Evolutionary conservation across 768 basidiomycete genomes (phyloP).

Genomic region (Tricholoma furcatifolium): DNA sequence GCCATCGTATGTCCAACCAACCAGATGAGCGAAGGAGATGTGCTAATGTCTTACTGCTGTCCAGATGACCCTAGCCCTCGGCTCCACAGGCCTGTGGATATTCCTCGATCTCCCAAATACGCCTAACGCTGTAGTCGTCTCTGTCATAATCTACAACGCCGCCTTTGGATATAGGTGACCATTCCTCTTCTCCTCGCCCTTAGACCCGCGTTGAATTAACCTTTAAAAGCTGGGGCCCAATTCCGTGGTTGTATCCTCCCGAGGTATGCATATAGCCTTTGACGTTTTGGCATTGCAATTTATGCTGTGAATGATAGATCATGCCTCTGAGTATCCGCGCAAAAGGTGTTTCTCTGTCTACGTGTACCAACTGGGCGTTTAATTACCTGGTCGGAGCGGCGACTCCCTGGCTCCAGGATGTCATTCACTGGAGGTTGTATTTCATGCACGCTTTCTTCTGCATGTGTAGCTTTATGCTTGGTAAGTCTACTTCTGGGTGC

Average conservation of each 20-base stretch:
- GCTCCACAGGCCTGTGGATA: conserved; percentile 88
- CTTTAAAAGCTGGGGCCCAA: conserved; percentile 74
- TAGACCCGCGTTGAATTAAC: neutral
- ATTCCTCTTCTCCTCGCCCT: neutral
- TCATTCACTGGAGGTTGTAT: conserved; percentile 91
- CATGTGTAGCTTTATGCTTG: conserved; percentile 78
- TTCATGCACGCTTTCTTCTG: conserved; percentile 98
- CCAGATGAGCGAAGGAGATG: neutral
- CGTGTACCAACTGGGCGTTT: conserved; percentile 87
- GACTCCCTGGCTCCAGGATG: conserved; percentile 84
- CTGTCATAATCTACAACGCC: conserved; percentile 90
- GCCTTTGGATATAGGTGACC: conserved; percentile 83
- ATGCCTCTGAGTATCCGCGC: conserved; percentile 87
- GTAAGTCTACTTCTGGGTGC: conserved; percentile 27
- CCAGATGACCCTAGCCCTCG: conserved; percentile 80
- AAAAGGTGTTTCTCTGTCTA: conserved; percentile 92
- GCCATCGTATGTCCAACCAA: conserved; percentile 51
- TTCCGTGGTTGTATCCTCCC: conserved; percentile 86
- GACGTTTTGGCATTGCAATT: conserved; percentile 1
- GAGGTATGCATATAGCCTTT: conserved; percentile 45
- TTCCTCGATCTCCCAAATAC: conserved; percentile 85
- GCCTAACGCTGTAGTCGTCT: conserved; percentile 84
- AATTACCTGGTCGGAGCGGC: conserved; percentile 88
- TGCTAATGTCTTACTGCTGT: neutral
- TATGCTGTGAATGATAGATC: conserved; percentile 47